These are phyloP conservation scores for Paramyrothecium roridum DNA, from an alignment of 2,329 filamentous ascomycete genomes.

Conservation along the genomic window DNA sequence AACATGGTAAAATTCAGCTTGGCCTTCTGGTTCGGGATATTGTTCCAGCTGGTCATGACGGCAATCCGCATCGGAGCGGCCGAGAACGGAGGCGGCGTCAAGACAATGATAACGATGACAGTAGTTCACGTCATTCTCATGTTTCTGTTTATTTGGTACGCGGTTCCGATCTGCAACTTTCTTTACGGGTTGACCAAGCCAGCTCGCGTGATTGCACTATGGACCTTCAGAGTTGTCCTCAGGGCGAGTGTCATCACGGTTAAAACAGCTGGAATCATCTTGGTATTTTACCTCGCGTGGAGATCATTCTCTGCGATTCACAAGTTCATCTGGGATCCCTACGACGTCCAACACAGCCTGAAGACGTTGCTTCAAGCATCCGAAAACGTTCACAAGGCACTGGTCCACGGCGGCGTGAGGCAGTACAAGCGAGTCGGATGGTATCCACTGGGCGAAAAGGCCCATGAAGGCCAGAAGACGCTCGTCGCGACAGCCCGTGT, in stretches of 20 bases:
- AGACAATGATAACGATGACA: neutral
- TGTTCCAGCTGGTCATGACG: neutral
- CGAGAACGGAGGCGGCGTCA: neutral
- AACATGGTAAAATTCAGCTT: neutral
- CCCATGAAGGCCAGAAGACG: neutral
- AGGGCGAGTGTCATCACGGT: neutral
- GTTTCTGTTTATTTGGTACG: neutral
- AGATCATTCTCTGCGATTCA: neutral
- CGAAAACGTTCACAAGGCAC: neutral
- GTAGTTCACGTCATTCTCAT: neutral
- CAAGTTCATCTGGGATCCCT: conserved; percentile 2
- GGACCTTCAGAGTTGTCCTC: neutral
- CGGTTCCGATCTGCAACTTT: neutral
- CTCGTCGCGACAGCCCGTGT: neutral
- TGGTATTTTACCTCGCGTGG: neutral
- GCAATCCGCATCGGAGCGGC: neutral
- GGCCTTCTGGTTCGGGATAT: neutral
- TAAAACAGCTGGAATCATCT: neutral
- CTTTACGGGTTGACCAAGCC: conserved; percentile 1
- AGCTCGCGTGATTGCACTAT: neutral
- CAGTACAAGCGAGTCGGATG: conserved; percentile 1
- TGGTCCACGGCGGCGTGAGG: neutral
- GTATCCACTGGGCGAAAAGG: neutral
- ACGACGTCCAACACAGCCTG: neutral
- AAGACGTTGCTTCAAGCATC: neutral